Base-by-base conservation (phyloP, 768 basidiomycete genomes). In the Chalciporus pseudorubinellus region DNA sequence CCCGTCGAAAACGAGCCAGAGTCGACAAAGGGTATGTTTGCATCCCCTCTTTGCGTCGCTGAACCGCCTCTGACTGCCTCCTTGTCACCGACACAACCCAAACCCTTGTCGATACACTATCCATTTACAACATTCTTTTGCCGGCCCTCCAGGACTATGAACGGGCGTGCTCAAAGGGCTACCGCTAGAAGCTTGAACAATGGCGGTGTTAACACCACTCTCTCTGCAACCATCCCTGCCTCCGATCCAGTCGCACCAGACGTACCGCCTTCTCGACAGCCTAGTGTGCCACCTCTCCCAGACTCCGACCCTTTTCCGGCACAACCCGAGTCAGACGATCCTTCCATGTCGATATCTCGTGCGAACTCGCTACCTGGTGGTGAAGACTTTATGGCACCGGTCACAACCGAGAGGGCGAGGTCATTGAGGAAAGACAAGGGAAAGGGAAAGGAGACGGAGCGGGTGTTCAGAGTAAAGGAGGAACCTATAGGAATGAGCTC, bases 151-250 rank as follows among this genome's bases (percentile, higher is more conserved):
- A 85, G 85, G 68, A 68, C 79, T 66, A 72, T 77, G 56, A 76
- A 79, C 51, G 82, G 84, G 62, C 82, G 86, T 61, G 83, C 86
- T 57, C 87, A 87, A 67, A 81, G 87, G 67, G 83, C 84, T 40
- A 82, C 79, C 54, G 83, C 87, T 52, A 84, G 86, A 57, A 77
- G 77, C 67, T 73, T 86, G 66, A 80, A 80, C 67, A 77, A 74
- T 50, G 56, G 65, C 16, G 44, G 50, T 49, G 43, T 34, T n/a
- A 78, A 75, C 68, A 74, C 68, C 51, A 65, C 62, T 66, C 60
- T 67, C 58, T 20, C 51, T 46, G 39, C 53, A 20, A 24, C 56
- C 18, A 39, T 66, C 36, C 59, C 59, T 51, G 55, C 58, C 48
- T 63, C 72, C 51, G 71, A 72, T 62, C 61, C 72, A 56, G 59